These are phyloP conservation scores for Forsythia suspensa DNA, from an alignment of 257 asterid genomes.

Conservation along the genomic window DNA sequence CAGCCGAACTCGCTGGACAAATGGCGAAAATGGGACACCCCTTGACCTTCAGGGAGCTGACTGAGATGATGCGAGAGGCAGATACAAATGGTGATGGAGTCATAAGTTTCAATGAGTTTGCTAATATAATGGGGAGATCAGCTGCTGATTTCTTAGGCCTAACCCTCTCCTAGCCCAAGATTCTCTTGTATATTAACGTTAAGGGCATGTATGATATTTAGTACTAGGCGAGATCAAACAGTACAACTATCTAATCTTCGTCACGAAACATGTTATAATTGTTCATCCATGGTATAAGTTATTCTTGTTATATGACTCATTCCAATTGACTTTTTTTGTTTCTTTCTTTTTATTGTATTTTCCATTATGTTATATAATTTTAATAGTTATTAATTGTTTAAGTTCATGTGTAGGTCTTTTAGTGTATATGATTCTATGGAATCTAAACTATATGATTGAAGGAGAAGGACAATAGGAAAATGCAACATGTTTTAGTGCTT, in stretches of 20 bases:
- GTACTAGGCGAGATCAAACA: background rate
- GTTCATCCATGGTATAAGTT: background rate
- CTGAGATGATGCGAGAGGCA: conserved; percentile 81
- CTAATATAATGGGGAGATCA: conserved; percentile 68
- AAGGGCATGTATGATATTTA: background rate
- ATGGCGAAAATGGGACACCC: conserved; percentile 97
- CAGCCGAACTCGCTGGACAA: conserved; percentile 81
- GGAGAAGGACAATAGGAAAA: no score
- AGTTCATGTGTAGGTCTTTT: background rate
- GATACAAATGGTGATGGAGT: conserved; percentile 91
- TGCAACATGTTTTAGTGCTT: no score
- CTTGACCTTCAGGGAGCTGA: conserved; percentile 72
- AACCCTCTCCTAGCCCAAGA: conserved; percentile 24
- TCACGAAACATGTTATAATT: conserved; percentile 5
- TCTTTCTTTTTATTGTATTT: background rate
- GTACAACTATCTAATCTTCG: background rate
- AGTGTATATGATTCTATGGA: background rate
- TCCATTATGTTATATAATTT: background rate
- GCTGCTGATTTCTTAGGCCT: conserved; percentile 72
- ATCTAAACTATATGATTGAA: background rate
- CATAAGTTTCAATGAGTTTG: conserved; percentile 69
- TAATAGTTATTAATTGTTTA: background rate
- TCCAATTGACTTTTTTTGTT: background rate
- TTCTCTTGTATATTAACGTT: background rate
- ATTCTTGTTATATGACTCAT: conserved; percentile 13